phyloP scores from a whole-genome alignment of 257 asterid species.

The Thymus quinquecostatus region DNA sequence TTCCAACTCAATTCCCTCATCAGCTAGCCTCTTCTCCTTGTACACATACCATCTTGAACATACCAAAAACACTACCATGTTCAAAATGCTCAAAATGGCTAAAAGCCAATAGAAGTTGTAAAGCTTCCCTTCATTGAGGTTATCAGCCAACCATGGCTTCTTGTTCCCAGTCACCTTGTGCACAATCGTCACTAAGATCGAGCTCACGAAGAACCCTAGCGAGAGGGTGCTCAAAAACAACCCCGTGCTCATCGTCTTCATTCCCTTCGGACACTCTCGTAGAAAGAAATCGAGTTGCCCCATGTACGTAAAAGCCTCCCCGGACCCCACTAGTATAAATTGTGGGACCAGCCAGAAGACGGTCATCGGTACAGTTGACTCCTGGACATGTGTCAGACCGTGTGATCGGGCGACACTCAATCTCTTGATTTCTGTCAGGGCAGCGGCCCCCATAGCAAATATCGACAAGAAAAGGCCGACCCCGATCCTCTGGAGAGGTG shows the following conservation, averaged over 20 bases:
- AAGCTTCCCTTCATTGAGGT: conserved; percentile 71
- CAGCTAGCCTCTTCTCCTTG: conserved; percentile 81
- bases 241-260: conserved; percentile 92
- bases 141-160: conserved; percentile 79
- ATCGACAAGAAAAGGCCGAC: conserved; percentile 58
- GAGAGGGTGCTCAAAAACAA: conserved; percentile 80
- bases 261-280: conserved; percentile 82
- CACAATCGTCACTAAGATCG: conserved; percentile 64
- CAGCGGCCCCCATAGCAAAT: conserved; percentile 65
- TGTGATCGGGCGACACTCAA: conserved; percentile 42
- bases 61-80: conserved; percentile 49
- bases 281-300: conserved; percentile 92
- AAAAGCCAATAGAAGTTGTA: conserved; percentile 79
- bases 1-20: conserved; percentile 65
- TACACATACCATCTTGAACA: conserved; percentile 70
- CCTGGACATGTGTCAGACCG: conserved; percentile 32
- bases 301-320: conserved; percentile 83
- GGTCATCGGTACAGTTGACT: conserved; percentile 43
- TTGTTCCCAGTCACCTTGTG: conserved; percentile 54
- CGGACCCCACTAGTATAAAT: conserved; percentile 71
- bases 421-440: conserved; percentile 56
- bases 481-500: conserved; percentile 69
- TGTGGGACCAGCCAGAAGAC: conserved; percentile 82
- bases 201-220: conserved; percentile 69
- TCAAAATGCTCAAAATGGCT: conserved; percentile 55